These are phyloP conservation scores for Meyerozyma sp. DNA, from an alignment of 1,139 yeast genomes.

Conservation along the genomic window DNA sequence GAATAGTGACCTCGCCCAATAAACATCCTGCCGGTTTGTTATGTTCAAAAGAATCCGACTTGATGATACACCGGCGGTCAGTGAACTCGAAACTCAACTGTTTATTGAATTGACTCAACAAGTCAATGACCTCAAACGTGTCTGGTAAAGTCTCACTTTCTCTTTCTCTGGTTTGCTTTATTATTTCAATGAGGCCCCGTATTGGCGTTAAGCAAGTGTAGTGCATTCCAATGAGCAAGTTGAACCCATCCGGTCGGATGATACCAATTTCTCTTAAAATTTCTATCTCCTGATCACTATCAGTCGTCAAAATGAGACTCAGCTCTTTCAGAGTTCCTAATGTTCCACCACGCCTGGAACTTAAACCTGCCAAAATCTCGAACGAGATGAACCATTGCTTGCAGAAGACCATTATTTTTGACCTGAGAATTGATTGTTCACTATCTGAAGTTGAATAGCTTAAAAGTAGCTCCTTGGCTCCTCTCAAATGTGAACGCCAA, in stretches of 20 bases:
- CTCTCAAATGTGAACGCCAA: slow-evolving; percentile 18
- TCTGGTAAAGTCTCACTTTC: slow-evolving; percentile 7
- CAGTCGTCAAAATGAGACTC: slow-evolving; percentile 9
- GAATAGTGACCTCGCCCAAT: slow-evolving; percentile 9
- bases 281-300: slow-evolving; percentile 8
- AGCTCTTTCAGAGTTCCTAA: slow-evolving; percentile 11
- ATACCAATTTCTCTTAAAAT: slow-evolving; percentile 12
- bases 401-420: slow-evolving; percentile 12
- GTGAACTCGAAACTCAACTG: slow-evolving; percentile 7
- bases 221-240: slow-evolving; percentile 12
- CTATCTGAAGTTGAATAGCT: slow-evolving; percentile 6
- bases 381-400: slow-evolving; percentile 15
- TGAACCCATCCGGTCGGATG: slow-evolving; percentile 11
- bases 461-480: slow-evolving; percentile 16
- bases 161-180: slow-evolving; percentile 8
- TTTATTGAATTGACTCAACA: slow-evolving; percentile 9
- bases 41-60: background rate
- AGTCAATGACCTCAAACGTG: slow-evolving; percentile 11
- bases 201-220: slow-evolving; percentile 8
- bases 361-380: slow-evolving; percentile 16
- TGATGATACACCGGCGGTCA: slow-evolving; percentile 6
- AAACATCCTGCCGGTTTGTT: slow-evolving; percentile 7
- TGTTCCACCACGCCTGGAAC: slow-evolving; percentile 14
- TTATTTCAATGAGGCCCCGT: slow-evolving; percentile 13
- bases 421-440: slow-evolving; percentile 7